Conservation (phyloP, 768 basidiomycete genomes). For the Leccinum variicolor region DNA sequence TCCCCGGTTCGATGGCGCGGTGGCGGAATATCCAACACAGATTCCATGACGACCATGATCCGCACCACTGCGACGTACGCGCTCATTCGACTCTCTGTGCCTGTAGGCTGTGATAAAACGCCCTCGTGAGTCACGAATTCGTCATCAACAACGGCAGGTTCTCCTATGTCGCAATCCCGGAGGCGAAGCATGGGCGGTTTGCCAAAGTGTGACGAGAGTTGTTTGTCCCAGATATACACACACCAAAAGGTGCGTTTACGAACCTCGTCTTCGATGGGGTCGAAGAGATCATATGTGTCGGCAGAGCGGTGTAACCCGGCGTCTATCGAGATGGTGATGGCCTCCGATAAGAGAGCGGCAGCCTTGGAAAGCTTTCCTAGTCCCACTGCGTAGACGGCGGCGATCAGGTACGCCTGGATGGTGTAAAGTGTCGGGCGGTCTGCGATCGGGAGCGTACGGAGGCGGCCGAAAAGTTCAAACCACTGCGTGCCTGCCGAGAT, state of each 20-base stretch:
- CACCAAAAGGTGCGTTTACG: slow-evolving; percentile 97
- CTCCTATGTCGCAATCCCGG: slow-evolving; percentile 88
- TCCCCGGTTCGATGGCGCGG: slow-evolving; percentile 53
- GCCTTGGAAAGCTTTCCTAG: slow-evolving; percentile 86
- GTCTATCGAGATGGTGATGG: slow-evolving; percentile 84
- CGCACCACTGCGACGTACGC: slow-evolving; percentile 78
- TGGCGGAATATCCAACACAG: slow-evolving; percentile 80
- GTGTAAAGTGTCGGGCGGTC: slow-evolving; percentile 91
- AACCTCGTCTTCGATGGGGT: slow-evolving; percentile 86
- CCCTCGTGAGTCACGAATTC: slow-evolving; percentile 81
- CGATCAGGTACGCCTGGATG: slow-evolving; percentile 85
- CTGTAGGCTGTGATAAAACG: slow-evolving; percentile 60
- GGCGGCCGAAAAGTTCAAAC: slow-evolving; percentile 84
- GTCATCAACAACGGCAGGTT: slow-evolving; percentile 83
- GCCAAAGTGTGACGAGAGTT: slow-evolving; percentile 84
- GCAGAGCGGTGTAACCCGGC: slow-evolving; percentile 86
- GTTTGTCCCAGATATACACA: slow-evolving; percentile 96
- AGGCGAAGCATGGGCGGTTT: slow-evolving; percentile 83
- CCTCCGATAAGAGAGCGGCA: slow-evolving; percentile 81
- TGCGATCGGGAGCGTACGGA: slow-evolving; percentile 85
- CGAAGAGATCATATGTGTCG: slow-evolving; percentile 83
- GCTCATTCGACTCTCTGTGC: slow-evolving; percentile 71
- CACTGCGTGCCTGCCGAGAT: slow-evolving; percentile 89
- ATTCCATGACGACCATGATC: slow-evolving; percentile 85
- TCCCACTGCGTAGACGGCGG: slow-evolving; percentile 92